Base-by-base conservation (phyloP, 371 early-diverging fungal genomes). In the Mucor indicus region DNA sequence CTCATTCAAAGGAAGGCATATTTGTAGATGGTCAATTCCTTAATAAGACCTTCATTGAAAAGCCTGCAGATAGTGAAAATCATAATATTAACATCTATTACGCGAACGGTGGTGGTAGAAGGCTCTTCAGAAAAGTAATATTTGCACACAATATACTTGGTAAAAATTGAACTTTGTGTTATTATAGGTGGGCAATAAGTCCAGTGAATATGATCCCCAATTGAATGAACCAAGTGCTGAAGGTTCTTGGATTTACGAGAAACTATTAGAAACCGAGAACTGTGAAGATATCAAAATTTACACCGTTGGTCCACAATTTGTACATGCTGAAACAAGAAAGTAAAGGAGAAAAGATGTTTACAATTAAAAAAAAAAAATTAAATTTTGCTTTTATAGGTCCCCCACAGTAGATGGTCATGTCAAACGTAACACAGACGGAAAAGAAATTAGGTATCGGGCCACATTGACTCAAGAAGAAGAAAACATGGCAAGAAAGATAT, bases 371-470 rank as follows among this genome's bases (percentile, higher is more conserved):
- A 8, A 8, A 12, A 12, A 6, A 29, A 8, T 29, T 6, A 29
- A 8, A 29, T 29, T 6, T 29, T 29, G 12, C 8, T 29, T 19
- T 27, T 6, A 9, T 46, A 91, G 89, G 62, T 96, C 97, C 11
- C 98, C 98, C 2, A 96, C 95, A 0, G 98, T 98, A 5, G 99
- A 99, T 67, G 99, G 99, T 3, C 80, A 89, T 38, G 99, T 99
- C 4, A 82, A 89, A 22, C 85, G 99, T 33, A 96, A 96, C 68
- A 84, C 92, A 24, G 95, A 94, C 23, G 99, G 99, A 25, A 98
- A 98, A 70, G 99, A 99, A 68, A 86, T 97, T 52, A 86, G 99
- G 9, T 93, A 92, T 55, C 79, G 90, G 24, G 90, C 96, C 0
- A 79, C 79, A 43, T 75, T 99, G 13, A 86, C 84, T 0, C 66